Evolutionary conservation across 2,329 filamentous ascomycete species (phyloP).

Genomic region (Aspergillus proliferans): DNA sequence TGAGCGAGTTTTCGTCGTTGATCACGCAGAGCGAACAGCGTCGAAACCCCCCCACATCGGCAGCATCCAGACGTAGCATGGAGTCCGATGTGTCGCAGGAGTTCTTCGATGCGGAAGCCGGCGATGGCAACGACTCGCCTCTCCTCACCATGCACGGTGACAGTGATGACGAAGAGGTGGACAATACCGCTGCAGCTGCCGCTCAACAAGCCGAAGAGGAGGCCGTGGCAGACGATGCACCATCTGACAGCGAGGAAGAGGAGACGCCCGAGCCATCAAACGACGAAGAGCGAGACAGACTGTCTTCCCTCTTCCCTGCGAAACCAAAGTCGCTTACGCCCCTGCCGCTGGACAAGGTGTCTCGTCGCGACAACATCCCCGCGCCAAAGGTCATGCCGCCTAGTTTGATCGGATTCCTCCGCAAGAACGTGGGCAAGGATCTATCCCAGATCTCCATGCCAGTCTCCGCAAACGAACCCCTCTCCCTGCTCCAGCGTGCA

Average conservation of each 20-base stretch:
- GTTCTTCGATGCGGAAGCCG: constrained; percentile 86
- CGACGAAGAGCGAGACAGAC: constrained; percentile 16
- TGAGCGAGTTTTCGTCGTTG: constrained; percentile 72
- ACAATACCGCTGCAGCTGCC: constrained; percentile 6
- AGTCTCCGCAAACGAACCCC: constrained; percentile 89
- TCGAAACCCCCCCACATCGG: constrained; percentile 52
- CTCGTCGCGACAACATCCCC: constrained; percentile 64
- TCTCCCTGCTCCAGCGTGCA: constrained; percentile 78
- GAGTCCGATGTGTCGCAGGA: constrained; percentile 79
- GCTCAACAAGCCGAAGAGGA: constrained; percentile 55
- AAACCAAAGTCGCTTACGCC: constrained; percentile 72
- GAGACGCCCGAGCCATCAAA: constrained; percentile 42
- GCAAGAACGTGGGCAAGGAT: constrained; percentile 98
- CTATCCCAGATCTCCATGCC: constrained; percentile 96
- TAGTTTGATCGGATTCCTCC: constrained; percentile 84
- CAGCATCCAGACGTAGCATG: constrained; percentile 59
- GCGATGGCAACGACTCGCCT: constrained; percentile 51
- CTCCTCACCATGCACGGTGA: constrained; percentile 69
- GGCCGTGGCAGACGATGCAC: constrained; percentile 51
- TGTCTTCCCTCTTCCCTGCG: constrained; percentile 59
- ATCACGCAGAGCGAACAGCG: constrained; percentile 74
- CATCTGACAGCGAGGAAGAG: constrained; percentile 53
- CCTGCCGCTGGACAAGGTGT: constrained; percentile 63
- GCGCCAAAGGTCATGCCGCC: constrained; percentile 74
- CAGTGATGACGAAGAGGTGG: constrained; percentile 63